Conservation (phyloP, 1,284 basidiomycete genomes). For the Moesziomyces parantarcticus region DNA sequence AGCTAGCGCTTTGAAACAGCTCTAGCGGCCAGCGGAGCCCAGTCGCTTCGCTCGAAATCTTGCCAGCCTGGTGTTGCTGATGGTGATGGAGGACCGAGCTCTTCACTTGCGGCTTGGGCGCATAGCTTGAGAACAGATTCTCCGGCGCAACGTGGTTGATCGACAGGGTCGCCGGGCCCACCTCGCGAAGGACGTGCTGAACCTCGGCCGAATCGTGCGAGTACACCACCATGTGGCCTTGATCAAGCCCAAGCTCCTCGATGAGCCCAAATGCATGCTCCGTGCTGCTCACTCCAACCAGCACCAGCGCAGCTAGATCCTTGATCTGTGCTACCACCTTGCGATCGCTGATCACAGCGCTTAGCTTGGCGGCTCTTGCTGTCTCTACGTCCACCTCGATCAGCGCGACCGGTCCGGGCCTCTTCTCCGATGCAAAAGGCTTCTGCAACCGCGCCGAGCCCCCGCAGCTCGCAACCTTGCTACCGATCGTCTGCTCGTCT, state of each 20-base stretch:
- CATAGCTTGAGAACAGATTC: conserved; percentile 29
- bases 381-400: conserved; percentile 17
- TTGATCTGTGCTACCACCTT: conserved; percentile 7
- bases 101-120: background rate
- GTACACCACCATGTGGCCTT: conserved; percentile 18
- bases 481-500: conserved; percentile 4
- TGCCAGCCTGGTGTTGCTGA: background rate
- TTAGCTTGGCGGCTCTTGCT: conserved; percentile 4
- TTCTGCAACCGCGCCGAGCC: conserved; percentile 13
- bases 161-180: conserved; percentile 9
- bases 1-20: conserved; percentile 9
- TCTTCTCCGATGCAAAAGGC: conserved; percentile 22
- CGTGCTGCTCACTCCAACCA: conserved; percentile 23
- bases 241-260: conserved; percentile 8
- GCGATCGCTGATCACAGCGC: conserved; percentile 16
- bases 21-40: conserved; percentile 16
- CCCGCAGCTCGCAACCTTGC: conserved; percentile 1
- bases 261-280: conserved; percentile 16
- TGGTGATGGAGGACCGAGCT: conserved; percentile 11
- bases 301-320: conserved; percentile 11
- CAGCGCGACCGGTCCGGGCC: conserved; percentile 5
- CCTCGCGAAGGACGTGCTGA: conserved; percentile 17
- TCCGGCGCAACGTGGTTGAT: conserved; percentile 25
- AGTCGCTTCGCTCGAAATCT: background rate
- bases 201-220: conserved; percentile 23